These are phyloP conservation scores for Lecanoromycetidae sp. DNA, from an alignment of 2,329 filamentous ascomycete genomes.

Conservation along the genomic window DNA sequence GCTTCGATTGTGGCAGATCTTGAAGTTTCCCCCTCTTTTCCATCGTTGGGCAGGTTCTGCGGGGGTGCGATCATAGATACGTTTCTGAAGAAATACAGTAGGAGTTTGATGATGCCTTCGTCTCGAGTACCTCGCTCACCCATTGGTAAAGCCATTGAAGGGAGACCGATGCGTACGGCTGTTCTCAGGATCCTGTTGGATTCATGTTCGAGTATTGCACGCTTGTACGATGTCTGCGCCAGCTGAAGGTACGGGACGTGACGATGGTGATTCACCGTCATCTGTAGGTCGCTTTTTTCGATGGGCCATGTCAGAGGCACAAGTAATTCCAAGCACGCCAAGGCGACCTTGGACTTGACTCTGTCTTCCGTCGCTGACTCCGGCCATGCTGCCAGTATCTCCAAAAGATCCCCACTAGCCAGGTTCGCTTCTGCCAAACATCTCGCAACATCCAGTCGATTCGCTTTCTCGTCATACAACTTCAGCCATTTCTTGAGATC, in stretches of 20 bases:
- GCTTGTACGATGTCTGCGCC: constrained; percentile 81
- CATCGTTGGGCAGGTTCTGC: constrained; percentile 60
- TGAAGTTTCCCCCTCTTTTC: constrained; percentile 81
- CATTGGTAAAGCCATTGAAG: constrained; percentile 68
- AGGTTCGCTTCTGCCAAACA: constrained; percentile 86
- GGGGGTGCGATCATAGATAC: constrained; percentile 72
- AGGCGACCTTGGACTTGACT: constrained; percentile 63
- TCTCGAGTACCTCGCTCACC: constrained; percentile 68
- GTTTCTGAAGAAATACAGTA: constrained; percentile 82
- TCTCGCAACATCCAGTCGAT: constrained; percentile 87
- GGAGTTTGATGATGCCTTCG: constrained; percentile 81
- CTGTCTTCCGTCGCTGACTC: constrained; percentile 60
- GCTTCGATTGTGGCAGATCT: constrained; percentile 78
- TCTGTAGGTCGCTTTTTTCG: constrained; percentile 63
- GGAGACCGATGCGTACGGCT: constrained; percentile 67
- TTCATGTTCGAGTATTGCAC: constrained; percentile 73
- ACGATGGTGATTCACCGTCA: constrained; percentile 85
- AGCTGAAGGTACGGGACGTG: constrained; percentile 83
- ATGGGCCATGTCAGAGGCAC: constrained; percentile 91
- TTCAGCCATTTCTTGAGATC: constrained; percentile 94
- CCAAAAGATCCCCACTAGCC: constrained; percentile 77
- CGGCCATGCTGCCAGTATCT: constrained; percentile 75
- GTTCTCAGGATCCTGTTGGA: constrained; percentile 65
- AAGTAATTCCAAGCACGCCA: constrained; percentile 80
- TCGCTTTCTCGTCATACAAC: constrained; percentile 84